Conservation (phyloP, 176 grass and related monocot genomes). For the Neostapfia colusana region DNA sequence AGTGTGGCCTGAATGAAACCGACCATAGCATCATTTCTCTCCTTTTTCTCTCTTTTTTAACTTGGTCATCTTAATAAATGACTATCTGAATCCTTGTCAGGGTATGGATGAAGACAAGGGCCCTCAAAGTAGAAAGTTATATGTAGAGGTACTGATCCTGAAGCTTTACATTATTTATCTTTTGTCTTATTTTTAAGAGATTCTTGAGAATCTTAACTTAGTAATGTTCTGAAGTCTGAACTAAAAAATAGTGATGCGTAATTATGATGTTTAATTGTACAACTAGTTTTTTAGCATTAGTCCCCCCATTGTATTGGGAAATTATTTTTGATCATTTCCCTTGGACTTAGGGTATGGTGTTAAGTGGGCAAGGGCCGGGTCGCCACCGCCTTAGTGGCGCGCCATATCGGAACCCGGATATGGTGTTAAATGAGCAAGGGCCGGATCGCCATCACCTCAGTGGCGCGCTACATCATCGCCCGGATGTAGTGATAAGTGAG, state of each 20-base stretch:
- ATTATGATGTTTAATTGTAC: background rate
- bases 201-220: background rate
- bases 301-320: background rate
- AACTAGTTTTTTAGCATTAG: background rate
- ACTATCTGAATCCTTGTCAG: conserved; percentile 45
- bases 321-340: background rate
- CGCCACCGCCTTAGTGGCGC: no score
- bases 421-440: no score
- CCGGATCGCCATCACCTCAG: no score
- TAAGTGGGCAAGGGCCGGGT: no score
- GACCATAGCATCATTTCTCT: conserved; percentile 7
- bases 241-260: no score
- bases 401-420: no score
- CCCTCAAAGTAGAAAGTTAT: conserved; percentile 96
- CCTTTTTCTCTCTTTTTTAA: background rate
- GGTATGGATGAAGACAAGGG: conserved; percentile 99
- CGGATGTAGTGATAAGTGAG: no score
- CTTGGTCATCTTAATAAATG: conserved; percentile 16
- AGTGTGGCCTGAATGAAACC: conserved; percentile 11
- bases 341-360: no score
- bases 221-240: background rate
- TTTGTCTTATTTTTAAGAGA: background rate
- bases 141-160: conserved; percentile 75
- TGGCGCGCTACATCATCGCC: no score
- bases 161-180: background rate